These are phyloP conservation scores for Paraphaeosphaeria sporulosa DNA, from an alignment of 2,329 filamentous ascomycete species.

Conservation along the genomic window DNA sequence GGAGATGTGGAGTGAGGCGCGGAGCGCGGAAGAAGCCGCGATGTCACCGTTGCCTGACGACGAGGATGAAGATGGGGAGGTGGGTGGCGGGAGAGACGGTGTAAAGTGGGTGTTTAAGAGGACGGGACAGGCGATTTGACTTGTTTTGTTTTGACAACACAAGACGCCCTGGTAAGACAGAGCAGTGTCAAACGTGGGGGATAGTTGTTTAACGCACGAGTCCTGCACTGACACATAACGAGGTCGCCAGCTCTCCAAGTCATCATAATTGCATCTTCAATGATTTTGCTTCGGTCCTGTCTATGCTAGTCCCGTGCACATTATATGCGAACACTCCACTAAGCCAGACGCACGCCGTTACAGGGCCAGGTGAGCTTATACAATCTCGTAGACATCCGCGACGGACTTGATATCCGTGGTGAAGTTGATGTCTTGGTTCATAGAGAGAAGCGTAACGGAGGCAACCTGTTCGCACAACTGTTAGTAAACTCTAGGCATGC, in stretches of 20 bases:
- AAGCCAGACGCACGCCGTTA: neutral
- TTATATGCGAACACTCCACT: neutral
- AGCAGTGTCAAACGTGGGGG: no score
- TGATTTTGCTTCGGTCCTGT: constrained; percentile 1
- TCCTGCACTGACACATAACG: no score
- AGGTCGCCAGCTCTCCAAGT: neutral
- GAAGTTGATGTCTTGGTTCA: constrained; percentile 81
- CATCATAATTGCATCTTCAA: neutral
- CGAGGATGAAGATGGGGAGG: neutral
- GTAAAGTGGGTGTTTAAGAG: neutral
- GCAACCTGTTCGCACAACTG: constrained; percentile 61
- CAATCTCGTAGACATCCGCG: constrained; percentile 78
- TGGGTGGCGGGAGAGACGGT: neutral
- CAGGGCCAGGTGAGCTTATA: constrained; percentile 57
- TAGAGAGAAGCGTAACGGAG: constrained; percentile 74
- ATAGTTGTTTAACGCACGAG: no score
- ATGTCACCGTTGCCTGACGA: constrained; percentile 2
- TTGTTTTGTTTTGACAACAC: neutral
- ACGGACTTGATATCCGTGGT: constrained; percentile 81
- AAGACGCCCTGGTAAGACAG: no score
- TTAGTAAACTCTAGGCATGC: neutral
- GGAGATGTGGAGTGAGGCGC: neutral
- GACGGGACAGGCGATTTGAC: neutral
- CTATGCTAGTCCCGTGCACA: constrained; percentile 4
- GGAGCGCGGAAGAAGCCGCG: neutral